Conservation (phyloP, 2,329 filamentous ascomycete genomes). For the Sarocladium strictum region DNA sequence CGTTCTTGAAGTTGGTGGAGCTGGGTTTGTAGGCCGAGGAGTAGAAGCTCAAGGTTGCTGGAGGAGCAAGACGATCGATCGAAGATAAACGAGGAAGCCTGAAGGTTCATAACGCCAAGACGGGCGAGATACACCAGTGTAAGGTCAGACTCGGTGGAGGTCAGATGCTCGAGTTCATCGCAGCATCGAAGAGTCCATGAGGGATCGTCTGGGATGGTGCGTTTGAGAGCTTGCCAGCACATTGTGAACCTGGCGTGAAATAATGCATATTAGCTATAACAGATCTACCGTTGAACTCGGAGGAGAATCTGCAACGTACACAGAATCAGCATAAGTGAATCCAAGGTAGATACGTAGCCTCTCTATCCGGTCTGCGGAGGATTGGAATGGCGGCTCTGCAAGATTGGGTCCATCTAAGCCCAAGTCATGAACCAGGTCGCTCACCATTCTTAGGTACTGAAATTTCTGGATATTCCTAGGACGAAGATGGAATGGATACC, state of each 20-base stretch:
- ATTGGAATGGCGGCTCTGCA: background rate
- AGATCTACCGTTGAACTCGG: too few species aligned
- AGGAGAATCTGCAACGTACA: background rate
- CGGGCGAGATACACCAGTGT: background rate
- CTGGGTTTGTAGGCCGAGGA: too few species aligned
- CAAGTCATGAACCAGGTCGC: constrained; percentile 43
- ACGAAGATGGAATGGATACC: constrained; percentile 50
- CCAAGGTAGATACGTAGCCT: constrained; percentile 39
- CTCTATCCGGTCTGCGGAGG: constrained; percentile 27
- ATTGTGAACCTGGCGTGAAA: background rate
- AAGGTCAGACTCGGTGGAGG: background rate
- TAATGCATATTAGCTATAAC: too few species aligned
- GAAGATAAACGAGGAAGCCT: constrained; percentile 25
- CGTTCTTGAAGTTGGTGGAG: too few species aligned
- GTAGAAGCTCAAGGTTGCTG: too few species aligned
- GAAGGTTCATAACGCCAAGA: background rate
- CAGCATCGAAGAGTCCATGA: background rate
- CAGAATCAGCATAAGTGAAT: constrained; percentile 31
- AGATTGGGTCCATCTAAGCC: constrained; percentile 37
- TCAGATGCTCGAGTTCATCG: background rate
- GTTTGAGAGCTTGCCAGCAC: background rate
- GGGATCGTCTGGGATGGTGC: background rate
- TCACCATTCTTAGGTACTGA: constrained; percentile 47
- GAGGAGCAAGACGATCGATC: too few species aligned
- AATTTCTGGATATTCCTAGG: constrained; percentile 43